These are phyloP conservation scores for Penicillium egyptiacum DNA, from an alignment of 495 filamentous ascomycete genomes.

Conservation along the genomic window DNA sequence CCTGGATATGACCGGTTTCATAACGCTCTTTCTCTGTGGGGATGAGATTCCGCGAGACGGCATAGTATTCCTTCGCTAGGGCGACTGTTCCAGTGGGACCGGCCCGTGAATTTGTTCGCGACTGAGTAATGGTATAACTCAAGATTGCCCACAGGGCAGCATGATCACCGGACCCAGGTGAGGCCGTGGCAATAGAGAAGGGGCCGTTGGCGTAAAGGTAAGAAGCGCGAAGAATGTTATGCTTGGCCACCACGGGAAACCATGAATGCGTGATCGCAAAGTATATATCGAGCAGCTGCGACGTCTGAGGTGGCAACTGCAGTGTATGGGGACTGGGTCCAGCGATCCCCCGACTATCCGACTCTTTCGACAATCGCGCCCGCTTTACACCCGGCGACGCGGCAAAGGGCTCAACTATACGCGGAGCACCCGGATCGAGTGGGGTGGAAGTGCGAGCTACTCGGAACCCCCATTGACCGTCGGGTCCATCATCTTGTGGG, in stretches of 20 bases:
- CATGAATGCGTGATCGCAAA: constrained; percentile 72
- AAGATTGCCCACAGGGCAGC: constrained; percentile 65
- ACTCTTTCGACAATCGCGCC: constrained; percentile 25
- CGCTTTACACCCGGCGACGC: constrained; percentile 35
- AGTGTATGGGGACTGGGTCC: constrained; percentile 27
- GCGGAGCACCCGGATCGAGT: constrained; percentile 31
- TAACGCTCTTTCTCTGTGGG: constrained; percentile 57
- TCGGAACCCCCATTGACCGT: constrained; percentile 40
- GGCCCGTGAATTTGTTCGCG: constrained; percentile 27
- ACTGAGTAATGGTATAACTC: constrained; percentile 53
- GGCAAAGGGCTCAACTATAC: constrained; percentile 30
- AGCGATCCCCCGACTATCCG: constrained; percentile 15
- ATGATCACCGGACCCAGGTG: constrained; percentile 54
- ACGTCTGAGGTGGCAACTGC: constrained; percentile 59
- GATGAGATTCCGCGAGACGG: constrained; percentile 57
- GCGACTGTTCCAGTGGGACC: constrained; percentile 22
- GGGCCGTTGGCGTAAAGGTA: constrained; percentile 53
- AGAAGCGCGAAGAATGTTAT: constrained; percentile 57
- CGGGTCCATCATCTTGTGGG: constrained; percentile 29
- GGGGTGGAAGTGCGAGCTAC: constrained; percentile 35
- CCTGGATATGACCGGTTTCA: constrained; percentile 62
- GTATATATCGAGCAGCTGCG: constrained; percentile 67
- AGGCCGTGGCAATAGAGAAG: constrained; percentile 40
- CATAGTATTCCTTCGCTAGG: constrained; percentile 51
- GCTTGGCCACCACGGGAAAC: constrained; percentile 71